Evolutionary conservation across 805 yeast species (phyloP), one percentile per base, ranked within the genome.

Genomic region (Lipomyces chichibuensis): DNA sequence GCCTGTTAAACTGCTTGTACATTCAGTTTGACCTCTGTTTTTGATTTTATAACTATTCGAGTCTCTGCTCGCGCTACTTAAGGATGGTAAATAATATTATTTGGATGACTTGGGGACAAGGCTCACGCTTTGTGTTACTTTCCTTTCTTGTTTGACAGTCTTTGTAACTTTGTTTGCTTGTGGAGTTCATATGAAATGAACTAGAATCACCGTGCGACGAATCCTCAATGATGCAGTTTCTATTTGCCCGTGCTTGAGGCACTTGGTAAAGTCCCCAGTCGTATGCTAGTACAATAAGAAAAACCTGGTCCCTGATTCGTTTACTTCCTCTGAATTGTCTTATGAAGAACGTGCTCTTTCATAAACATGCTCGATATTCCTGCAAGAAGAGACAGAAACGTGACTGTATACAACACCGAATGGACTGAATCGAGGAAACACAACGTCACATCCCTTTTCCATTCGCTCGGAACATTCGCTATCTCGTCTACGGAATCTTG

Each of bases 321-420:
- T n/a, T 43, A 43, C 49, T 37, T 43, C 54, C 54, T 57, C 59
- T 57, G 64, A 4, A 68, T 60, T 20, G 43, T 60, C 53, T 33
- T 51, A 53, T 68, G 71, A 52, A 68, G 56, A 17, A 63, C 59
- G n/a, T 65, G 69, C 59, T 68, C 71, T 53, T 65, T 65, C 69
- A 68, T 68, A 37, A 65, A 59, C 63, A 68, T 14, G 14, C 67
- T 60, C 5, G 71, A 57, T 20, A 62, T 17, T 14, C 66, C 69
- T 9, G 71, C 71, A 32, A 63, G 56, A 32, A 59, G 51, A 14
- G 71, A 60, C n/a, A 65, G 49, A 49, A 63, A 57, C 17, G 66
- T 63, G 49, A 64, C 63, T 54, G 63, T 60, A 60, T 65, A 67
- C 63, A 67, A 57, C 25, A 67, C 71, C 13, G 60, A 54, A 35